These are phyloP conservation scores for Bryum argenteum DNA, from an alignment of 225 moss, liverwort and hornwort species.

Conservation along the genomic window DNA sequence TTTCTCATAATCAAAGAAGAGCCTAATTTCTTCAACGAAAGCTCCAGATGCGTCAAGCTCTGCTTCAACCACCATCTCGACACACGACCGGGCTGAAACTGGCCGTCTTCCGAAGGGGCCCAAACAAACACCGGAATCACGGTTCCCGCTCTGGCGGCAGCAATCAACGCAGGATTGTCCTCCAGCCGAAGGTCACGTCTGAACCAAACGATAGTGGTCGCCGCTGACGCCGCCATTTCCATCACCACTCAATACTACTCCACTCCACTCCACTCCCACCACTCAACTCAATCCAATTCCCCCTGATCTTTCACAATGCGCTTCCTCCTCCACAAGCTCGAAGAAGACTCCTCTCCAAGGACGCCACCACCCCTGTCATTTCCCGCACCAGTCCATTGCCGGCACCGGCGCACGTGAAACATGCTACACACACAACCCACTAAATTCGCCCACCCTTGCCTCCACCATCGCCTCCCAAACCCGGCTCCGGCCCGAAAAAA, in stretches of 20 bases:
- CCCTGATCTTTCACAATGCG: not conserved
- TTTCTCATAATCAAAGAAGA: conserved; percentile 82
- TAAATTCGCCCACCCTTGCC: not conserved
- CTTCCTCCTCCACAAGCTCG: conserved; percentile 26
- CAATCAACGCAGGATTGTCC: conserved; percentile 95
- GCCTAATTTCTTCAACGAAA: conserved; percentile 79
- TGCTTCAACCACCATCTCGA: conserved; percentile 99
- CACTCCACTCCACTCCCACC: too few species aligned
- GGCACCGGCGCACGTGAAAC: not conserved
- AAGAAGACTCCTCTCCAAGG: too few species aligned
- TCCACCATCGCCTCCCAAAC: not conserved
- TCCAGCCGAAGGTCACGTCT: conserved; percentile 95
- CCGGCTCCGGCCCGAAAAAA: not conserved
- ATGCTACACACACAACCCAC: not conserved
- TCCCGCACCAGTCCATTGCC: conserved; percentile 13
- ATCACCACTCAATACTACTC: conserved; percentile 11
- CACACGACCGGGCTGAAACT: conserved; percentile 95
- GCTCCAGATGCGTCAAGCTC: conserved; percentile 77
- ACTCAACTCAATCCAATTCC: conserved; percentile 10
- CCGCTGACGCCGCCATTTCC: conserved; percentile 51
- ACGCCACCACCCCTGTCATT: conserved; percentile 1
- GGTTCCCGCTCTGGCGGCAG: conserved; percentile 85
- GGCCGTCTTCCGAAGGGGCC: conserved; percentile 95
- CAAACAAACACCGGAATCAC: conserved; percentile 93
- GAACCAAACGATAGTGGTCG: conserved; percentile 90